Conservation (phyloP, 225 moss, liverwort and hornwort species). For the Polytrichum formosum region DNA sequence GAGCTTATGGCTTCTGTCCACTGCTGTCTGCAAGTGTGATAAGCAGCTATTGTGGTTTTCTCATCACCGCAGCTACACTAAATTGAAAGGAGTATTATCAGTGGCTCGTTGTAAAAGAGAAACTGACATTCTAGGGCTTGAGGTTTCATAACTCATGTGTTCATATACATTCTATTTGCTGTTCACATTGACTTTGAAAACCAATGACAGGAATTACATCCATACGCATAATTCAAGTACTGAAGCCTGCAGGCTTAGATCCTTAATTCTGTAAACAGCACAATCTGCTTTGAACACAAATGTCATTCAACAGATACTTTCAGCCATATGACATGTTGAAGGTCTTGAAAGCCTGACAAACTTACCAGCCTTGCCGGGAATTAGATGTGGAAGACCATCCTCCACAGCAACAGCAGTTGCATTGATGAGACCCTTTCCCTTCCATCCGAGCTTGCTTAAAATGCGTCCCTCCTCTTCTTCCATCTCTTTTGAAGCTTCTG, state of each 20-base stretch:
- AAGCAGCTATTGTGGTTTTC: background rate
- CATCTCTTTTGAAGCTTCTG: slow-evolving; percentile 64
- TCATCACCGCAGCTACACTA: background rate
- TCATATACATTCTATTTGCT: no score
- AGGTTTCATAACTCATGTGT: no score
- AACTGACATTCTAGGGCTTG: no score
- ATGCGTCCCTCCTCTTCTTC: slow-evolving; percentile 76
- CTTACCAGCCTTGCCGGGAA: slow-evolving; percentile 16
- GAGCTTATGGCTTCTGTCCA: background rate
- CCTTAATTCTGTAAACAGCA: no score
- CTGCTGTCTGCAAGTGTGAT: background rate
- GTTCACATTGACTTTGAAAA: no score
- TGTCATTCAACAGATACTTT: background rate
- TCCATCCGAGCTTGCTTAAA: slow-evolving; percentile 76
- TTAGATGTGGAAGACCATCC: background rate
- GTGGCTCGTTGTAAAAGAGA: background rate
- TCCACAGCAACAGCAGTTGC: slow-evolving; percentile 23
- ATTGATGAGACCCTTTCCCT: slow-evolving; percentile 73
- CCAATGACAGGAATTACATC: no score
- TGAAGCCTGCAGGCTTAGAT: no score
- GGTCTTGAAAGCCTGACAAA: slow-evolving; percentile 13
- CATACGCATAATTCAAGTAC: no score
- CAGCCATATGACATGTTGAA: background rate
- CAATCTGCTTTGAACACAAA: no score
- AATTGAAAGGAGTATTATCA: background rate